These are phyloP conservation scores for Globisporangium uncinulatum DNA, from an alignment of 352 stramenopile genomes.

Conservation along the genomic window DNA sequence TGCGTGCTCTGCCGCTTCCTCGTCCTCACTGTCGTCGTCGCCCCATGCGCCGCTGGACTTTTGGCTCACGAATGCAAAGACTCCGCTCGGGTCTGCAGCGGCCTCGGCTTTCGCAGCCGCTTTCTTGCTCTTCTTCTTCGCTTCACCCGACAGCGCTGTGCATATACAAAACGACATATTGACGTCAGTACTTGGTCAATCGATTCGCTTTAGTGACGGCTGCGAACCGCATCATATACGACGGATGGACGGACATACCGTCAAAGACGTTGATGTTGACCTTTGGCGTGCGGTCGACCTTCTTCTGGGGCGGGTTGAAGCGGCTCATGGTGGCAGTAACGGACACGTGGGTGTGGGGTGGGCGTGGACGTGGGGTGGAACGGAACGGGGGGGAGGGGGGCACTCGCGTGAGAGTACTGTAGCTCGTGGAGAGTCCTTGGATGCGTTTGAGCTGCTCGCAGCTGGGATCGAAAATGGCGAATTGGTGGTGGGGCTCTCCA, in stretches of 20 bases:
- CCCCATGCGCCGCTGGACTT: constrained; percentile 58
- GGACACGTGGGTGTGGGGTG: not conserved
- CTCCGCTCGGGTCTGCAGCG: constrained; percentile 39
- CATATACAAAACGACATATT: not conserved
- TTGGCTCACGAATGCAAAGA: constrained; percentile 71
- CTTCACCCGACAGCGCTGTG: constrained; percentile 8
- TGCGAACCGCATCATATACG: too few relatives aligned
- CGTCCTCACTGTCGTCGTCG: constrained; percentile 73
- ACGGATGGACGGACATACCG: constrained; percentile 2
- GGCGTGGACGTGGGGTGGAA: not conserved
- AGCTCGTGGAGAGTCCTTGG: not conserved
- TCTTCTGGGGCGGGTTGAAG: constrained; percentile 11
- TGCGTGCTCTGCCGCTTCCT: constrained; percentile 31
- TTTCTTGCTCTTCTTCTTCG: constrained; percentile 66
- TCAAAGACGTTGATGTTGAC: constrained; percentile 18
- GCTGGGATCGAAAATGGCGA: not conserved
- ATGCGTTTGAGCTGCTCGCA: not conserved
- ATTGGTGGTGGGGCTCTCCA: not conserved
- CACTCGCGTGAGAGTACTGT: not conserved
- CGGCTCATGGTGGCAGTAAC: constrained; percentile 10
- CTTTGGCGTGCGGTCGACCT: constrained; percentile 14
- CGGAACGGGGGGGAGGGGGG: not conserved
- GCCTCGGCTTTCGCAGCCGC: constrained; percentile 25
- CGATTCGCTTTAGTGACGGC: not conserved
- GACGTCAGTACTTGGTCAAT: too few relatives aligned